phyloP scores from a whole-genome alignment of 1,284 basidiomycete species.

The Rugosomyces carneus region DNA sequence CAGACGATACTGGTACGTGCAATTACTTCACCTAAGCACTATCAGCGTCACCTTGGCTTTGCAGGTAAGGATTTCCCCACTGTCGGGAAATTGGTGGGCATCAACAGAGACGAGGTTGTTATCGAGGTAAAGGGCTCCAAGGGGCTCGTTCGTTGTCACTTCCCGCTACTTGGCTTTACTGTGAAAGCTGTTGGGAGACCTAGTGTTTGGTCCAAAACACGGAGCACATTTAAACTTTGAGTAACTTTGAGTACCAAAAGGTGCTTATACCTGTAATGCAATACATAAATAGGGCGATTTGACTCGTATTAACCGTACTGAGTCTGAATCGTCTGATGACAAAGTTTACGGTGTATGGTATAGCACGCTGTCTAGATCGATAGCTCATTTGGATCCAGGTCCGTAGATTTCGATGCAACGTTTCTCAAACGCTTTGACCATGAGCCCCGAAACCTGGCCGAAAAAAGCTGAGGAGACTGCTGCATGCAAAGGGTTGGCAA shows the following conservation, averaged over 20 bases:
- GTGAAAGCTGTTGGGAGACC: constrained; percentile 13
- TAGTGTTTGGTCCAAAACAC: background rate
- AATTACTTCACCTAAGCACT: background rate
- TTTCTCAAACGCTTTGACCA: constrained; percentile 90
- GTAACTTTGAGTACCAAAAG: background rate
- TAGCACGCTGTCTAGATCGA: no score
- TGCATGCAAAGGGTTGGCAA: constrained; percentile 83
- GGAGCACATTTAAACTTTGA: background rate
- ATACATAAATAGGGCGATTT: no score
- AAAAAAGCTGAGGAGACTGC: constrained; percentile 80
- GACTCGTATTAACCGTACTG: no score
- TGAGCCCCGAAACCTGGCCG: constrained; percentile 79
- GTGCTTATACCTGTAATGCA: no score
- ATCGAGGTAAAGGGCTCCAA: constrained; percentile 37
- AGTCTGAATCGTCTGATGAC: no score
- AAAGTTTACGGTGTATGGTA: no score
- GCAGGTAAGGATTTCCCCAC: constrained; percentile 38
- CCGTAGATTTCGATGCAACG: constrained; percentile 74
- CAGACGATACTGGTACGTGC: constrained; percentile 45
- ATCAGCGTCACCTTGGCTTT: background rate
- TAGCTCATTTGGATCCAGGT: constrained; percentile 10
- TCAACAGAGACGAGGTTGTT: constrained; percentile 43
- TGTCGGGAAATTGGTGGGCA: constrained; percentile 41
- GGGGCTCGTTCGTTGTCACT: constrained; percentile 43
- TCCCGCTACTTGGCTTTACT: constrained; percentile 39